Evolutionary conservation across 768 basidiomycete genomes (phyloP), one percentile per base, ranked within the genome.

Genomic region (Amanita inopinata): DNA sequence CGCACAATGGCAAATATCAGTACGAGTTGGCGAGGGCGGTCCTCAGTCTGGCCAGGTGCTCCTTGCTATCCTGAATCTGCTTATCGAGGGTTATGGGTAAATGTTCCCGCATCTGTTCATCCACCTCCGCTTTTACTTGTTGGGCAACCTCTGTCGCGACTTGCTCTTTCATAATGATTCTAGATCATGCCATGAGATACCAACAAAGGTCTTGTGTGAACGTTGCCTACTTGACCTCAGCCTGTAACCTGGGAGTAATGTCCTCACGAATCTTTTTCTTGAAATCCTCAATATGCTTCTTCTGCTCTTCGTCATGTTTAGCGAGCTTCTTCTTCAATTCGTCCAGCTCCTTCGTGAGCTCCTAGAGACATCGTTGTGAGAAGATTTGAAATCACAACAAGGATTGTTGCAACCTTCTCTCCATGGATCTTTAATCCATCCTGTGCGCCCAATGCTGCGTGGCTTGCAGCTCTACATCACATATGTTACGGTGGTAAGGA

Each of bases 11-110:
- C 3, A 15, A 39, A 33, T 18, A 28, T 9, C 23, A 73, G 48
- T 48, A 80, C 78, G 76, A 76, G 56, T 80, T 80, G 10, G 38
- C 49, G 17, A 75, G 53, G 7, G 74, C 70, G 23, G 61, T 58
- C 46, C 62, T 63, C 34, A 74, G 63, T 5, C 68, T 65, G 12
- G 55, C 52, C 33, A 79, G 49, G 43, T 70, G 66, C 38, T 56
- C 56, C 44, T 64, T 64, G 41, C 60, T 70, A 46, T 74, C 68
- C 11, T 57, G 51, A 0, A 57, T 58, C 50, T 76, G 74, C 45
- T 71, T 52, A 12, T 61, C 48, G 38, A 78, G 57, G 17, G 69
- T 59, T 5, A 71, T 57, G 1, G 74, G 74, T 38, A 79, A 59
- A 49, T 73, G 61, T 17, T 69, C 63, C 43, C 45, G 49, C 28